Evolutionary conservation across 2,329 filamentous ascomycete genomes (phyloP).

Genomic region (Ceratocystis harringtonii): DNA sequence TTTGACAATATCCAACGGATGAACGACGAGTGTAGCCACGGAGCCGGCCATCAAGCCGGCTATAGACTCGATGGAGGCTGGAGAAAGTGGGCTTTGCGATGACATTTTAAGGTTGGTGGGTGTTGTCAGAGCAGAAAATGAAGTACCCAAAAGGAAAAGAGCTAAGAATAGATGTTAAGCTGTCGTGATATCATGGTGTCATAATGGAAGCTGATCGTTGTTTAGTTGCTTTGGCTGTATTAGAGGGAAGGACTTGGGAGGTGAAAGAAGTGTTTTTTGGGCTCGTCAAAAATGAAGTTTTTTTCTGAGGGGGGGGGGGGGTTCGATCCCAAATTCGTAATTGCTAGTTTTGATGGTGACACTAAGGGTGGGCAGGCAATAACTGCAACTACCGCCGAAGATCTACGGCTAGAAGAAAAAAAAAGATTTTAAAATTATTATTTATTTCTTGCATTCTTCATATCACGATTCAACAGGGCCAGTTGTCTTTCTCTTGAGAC

Average conservation of each 20-base stretch:
- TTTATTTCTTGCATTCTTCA: not conserved
- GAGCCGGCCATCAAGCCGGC: conserved; percentile 83
- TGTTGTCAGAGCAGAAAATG: not conserved
- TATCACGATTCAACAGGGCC: not conserved
- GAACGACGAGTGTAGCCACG: conserved; percentile 70
- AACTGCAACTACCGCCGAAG: not conserved
- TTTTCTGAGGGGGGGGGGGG: not conserved
- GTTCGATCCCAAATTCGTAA: not conserved
- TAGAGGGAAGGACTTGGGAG: not conserved
- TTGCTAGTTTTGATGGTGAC: not conserved
- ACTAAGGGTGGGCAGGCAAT: not conserved
- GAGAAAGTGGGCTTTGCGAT: conserved; percentile 1
- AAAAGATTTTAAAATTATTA: not conserved
- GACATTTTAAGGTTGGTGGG: not conserved
- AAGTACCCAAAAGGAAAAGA: not conserved
- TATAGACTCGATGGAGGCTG: conserved; percentile 70
- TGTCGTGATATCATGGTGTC: conserved; percentile 2
- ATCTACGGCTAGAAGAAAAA: not conserved
- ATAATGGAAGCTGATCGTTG: not conserved
- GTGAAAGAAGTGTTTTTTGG: not conserved
- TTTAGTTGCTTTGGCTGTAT: not conserved
- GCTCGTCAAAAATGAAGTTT: not conserved
- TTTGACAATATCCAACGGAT: conserved; percentile 92
- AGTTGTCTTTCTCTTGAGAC: not conserved
- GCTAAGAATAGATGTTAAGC: not conserved